Evolutionary conservation across 495 filamentous ascomycete species (phyloP).

Genomic region (Xylaria sp.): DNA sequence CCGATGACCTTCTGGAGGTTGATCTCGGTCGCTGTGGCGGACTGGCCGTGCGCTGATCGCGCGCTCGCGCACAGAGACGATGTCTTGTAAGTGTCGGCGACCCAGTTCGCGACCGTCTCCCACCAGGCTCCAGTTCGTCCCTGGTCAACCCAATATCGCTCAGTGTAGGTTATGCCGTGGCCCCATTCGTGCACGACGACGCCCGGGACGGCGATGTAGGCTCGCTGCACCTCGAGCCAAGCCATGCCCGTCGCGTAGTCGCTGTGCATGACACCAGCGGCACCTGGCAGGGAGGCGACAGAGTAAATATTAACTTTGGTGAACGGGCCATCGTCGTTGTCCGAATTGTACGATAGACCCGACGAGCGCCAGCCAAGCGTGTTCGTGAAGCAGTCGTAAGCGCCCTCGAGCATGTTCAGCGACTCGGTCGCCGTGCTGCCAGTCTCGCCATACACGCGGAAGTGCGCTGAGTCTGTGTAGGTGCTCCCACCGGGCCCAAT

Average conservation of each 20-base stretch:
- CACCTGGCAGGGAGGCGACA: slow-evolving; percentile 38
- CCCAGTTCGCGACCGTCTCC: slow-evolving; percentile 49
- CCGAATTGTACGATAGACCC: slow-evolving; percentile 41
- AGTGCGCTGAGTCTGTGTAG: slow-evolving; percentile 48
- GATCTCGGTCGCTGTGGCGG: slow-evolving; percentile 39
- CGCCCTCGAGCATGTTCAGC: slow-evolving; percentile 44
- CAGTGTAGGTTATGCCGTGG: slow-evolving; percentile 46
- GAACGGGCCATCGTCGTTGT: slow-evolving; percentile 38
- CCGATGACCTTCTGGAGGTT: slow-evolving; percentile 46
- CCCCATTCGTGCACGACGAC: slow-evolving; percentile 50
- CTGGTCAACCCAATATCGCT: slow-evolving; percentile 47
- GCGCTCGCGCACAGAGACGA: slow-evolving; percentile 39
- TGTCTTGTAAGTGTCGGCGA: slow-evolving; percentile 48
- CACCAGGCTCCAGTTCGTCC: slow-evolving; percentile 48
- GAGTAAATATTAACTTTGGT: slow-evolving; percentile 49
- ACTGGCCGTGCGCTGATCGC: slow-evolving; percentile 33
- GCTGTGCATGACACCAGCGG: slow-evolving; percentile 45
- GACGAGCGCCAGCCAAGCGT: slow-evolving; percentile 46
- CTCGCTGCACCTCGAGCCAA: slow-evolving; percentile 43
- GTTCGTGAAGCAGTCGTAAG: slow-evolving; percentile 45
- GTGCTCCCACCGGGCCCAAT: slow-evolving; percentile 39
- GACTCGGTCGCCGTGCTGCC: slow-evolving; percentile 35
- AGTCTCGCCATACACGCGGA: slow-evolving; percentile 44
- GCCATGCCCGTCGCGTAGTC: slow-evolving; percentile 37
- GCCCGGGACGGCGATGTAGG: slow-evolving; percentile 39